Conservation (phyloP, 2,329 filamentous ascomycete genomes). For the Pseudogymnoascus sp. region DNA sequence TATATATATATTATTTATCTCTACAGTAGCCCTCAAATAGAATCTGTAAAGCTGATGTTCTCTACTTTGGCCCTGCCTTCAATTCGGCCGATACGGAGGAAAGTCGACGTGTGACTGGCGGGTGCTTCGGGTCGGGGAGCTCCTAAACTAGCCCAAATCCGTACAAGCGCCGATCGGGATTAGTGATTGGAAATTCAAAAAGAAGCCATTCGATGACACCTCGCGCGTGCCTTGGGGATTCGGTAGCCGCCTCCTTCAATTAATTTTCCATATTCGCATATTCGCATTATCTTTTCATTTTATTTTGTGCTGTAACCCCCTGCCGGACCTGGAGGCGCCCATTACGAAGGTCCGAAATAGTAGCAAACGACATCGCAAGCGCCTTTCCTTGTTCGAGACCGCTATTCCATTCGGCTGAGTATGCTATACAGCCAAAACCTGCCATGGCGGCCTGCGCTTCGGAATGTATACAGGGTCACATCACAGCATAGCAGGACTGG, state of each 20-base stretch:
- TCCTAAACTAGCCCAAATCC: neutral
- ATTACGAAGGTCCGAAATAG: neutral
- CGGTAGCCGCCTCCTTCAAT: neutral
- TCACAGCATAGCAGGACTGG: slow-evolving; percentile 15
- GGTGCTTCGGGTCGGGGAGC: neutral
- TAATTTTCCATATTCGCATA: slow-evolving; percentile 5
- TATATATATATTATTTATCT: neutral
- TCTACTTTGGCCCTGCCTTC: neutral
- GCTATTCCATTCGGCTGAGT: slow-evolving; percentile 24
- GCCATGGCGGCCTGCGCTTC: slow-evolving; percentile 52
- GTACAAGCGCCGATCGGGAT: slow-evolving; percentile 4
- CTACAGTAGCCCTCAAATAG: neutral
- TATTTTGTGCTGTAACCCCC: neutral
- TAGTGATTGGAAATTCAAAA: slow-evolving; percentile 7
- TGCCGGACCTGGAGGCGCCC: slow-evolving; percentile 4
- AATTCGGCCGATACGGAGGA: neutral
- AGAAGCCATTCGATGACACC: slow-evolving; percentile 7
- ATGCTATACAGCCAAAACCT: slow-evolving; percentile 58
- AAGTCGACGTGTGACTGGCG: neutral
- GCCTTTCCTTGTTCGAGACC: neutral
- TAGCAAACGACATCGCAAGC: neutral
- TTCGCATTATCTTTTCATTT: slow-evolving; percentile 2
- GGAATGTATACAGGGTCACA: slow-evolving; percentile 20
- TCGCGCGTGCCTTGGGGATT: slow-evolving; percentile 6
- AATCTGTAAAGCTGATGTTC: neutral